These are phyloP conservation scores for Mucor circinelloides DNA, from an alignment of 371 early-diverging fungal species.

Conservation along the genomic window DNA sequence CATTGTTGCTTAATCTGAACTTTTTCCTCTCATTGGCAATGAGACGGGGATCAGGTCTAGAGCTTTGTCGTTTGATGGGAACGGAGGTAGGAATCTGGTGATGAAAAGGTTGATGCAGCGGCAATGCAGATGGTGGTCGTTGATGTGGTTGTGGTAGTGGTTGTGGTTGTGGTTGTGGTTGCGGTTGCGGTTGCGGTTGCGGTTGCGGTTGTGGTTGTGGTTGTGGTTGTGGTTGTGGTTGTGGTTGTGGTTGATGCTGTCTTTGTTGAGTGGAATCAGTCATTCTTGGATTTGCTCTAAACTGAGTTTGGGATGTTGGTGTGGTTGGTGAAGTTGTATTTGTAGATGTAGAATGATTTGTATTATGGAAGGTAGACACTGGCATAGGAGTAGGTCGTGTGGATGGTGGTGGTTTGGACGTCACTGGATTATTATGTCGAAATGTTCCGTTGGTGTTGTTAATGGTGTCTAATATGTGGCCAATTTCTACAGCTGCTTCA, in stretches of 20 bases:
- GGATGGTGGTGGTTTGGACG: not conserved
- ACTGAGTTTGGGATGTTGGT: not conserved
- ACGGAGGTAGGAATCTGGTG: not conserved
- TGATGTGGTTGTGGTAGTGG: not conserved
- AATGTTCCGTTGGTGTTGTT: not conserved
- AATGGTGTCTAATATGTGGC: not conserved
- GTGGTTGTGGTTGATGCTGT: not conserved
- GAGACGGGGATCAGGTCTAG: conserved; percentile 4
- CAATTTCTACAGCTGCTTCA: not conserved
- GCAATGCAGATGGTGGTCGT: not conserved
- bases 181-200: not conserved
- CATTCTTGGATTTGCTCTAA: not conserved
- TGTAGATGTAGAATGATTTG: not conserved
- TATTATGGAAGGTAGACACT: not conserved
- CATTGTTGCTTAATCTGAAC: not conserved
- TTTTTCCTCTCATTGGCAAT: not conserved
- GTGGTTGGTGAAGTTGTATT: not conserved
- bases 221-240: not conserved
- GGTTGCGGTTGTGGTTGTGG: too few relatives aligned
- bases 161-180: not conserved
- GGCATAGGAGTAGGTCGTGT: not conserved
- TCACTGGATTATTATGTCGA: not conserved
- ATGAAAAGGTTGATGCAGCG: not conserved
- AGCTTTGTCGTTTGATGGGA: not conserved
- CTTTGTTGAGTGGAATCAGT: not conserved